Evolutionary conservation across 345 rosid species (phyloP).

Genomic region (Mangifera indica): DNA sequence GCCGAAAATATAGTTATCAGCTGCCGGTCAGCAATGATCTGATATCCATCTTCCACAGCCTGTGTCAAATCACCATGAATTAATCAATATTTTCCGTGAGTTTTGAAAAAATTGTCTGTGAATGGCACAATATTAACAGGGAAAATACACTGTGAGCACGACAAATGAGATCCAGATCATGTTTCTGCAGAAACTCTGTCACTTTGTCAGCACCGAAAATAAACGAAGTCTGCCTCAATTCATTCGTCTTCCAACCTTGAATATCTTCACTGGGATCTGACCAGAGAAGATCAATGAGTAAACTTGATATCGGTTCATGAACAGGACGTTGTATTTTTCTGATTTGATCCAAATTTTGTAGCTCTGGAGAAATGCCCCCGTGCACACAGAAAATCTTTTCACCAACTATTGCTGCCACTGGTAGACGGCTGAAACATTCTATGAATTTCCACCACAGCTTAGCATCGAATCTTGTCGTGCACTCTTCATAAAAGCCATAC

Average conservation of each 20-base stretch:
- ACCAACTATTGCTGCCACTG: conserved; percentile 61
- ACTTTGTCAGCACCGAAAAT: too few relatives aligned
- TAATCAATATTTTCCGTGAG: too few relatives aligned
- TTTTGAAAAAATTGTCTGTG: too few relatives aligned
- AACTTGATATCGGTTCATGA: conserved; percentile 65
- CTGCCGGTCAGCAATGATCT: too few relatives aligned
- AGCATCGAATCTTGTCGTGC: conserved; percentile 68
- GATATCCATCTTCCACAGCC: too few relatives aligned
- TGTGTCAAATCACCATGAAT: too few relatives aligned
- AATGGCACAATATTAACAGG: too few relatives aligned
- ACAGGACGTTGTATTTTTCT: conserved; percentile 57
- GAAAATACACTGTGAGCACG: too few relatives aligned
- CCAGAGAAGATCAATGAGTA: conserved; percentile 81
- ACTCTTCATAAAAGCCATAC: conserved; percentile 66
- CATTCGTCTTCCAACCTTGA: conserved; percentile 60
- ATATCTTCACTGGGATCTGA: conserved; percentile 69
- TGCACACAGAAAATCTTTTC: conserved; percentile 87
- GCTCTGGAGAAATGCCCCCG: conserved; percentile 75
- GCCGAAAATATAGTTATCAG: too few relatives aligned
- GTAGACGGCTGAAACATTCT: conserved; percentile 55
- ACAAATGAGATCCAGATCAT: too few relatives aligned
- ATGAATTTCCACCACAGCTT: conserved; percentile 62
- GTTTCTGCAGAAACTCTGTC: too few relatives aligned
- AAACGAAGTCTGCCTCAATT: conserved; percentile 33
- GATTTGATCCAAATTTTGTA: conserved; percentile 57